Evolutionary conservation across 2,329 filamentous ascomycete genomes (phyloP).

Genomic region (Colletotrichum sp.): DNA sequence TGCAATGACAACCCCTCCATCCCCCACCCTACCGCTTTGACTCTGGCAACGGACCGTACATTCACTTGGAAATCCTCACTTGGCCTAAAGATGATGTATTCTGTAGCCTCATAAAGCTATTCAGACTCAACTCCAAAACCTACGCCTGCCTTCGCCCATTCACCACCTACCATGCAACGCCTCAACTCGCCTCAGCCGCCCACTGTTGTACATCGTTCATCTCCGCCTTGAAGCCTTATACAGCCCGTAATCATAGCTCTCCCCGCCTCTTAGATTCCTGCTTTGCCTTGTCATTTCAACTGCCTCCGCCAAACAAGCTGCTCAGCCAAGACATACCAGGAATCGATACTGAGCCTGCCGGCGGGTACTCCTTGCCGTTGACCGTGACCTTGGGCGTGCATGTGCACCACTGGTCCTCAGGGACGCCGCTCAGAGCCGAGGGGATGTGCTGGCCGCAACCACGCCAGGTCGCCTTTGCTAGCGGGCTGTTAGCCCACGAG

Average conservation of each 20-base stretch:
- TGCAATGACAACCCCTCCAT: not conserved
- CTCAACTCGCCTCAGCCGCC: not conserved
- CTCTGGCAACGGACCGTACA: not conserved
- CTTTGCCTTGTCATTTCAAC: constrained; percentile 14
- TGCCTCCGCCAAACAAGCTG: constrained; percentile 7
- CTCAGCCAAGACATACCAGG: constrained; percentile 44
- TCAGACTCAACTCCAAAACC: not conserved
- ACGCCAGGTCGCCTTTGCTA: constrained; percentile 54
- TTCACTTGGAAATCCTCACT: not conserved
- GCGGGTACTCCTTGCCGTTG: constrained; percentile 50
- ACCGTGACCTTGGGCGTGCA: constrained; percentile 50
- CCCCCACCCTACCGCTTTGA: not conserved
- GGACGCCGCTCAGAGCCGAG: constrained; percentile 45
- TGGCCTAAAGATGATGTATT: not conserved
- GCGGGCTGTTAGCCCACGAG: not conserved
- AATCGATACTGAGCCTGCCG: constrained; percentile 42
- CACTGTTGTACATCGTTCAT: not conserved
- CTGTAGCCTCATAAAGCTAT: not conserved
- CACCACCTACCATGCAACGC: not conserved
- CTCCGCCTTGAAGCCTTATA: not conserved
- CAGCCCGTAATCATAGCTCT: not conserved
- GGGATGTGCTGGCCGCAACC: constrained; percentile 55
- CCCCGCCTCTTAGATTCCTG: constrained; percentile 10
- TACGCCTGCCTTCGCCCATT: not conserved
- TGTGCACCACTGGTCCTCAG: constrained; percentile 52